Evolutionary conservation across 495 filamentous ascomycete genomes (phyloP).

Genomic region (Clavariopsis aquatica): DNA sequence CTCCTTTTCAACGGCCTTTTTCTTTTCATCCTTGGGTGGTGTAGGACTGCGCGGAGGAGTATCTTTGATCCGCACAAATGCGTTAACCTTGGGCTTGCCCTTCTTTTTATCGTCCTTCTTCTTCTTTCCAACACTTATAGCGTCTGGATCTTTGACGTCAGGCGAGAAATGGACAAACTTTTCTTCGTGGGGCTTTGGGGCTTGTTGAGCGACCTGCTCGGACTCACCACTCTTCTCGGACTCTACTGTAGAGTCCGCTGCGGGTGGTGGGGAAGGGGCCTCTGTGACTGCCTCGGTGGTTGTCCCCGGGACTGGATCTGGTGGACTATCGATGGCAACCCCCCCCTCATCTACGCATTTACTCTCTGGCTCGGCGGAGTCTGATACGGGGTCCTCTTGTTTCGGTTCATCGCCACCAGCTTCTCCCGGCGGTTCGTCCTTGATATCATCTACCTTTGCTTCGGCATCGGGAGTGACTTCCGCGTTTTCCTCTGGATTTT

Average conservation of each 20-base stretch:
- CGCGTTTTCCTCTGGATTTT: background rate
- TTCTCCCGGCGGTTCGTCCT: conserved; percentile 15
- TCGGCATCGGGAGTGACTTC: background rate
- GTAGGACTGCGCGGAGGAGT: conserved; percentile 17
- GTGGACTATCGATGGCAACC: background rate
- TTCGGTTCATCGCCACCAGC: background rate
- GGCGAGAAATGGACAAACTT: conserved; percentile 33
- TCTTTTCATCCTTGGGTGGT: conserved; percentile 21
- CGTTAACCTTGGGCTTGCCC: conserved; percentile 27
- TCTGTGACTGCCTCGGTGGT: background rate
- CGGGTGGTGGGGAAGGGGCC: conserved; percentile 8
- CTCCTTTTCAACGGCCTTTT: conserved; percentile 13
- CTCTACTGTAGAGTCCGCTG: conserved; percentile 7
- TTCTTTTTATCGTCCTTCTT: conserved; percentile 30
- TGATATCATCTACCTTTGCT: conserved; percentile 10
- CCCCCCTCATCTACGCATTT: background rate
- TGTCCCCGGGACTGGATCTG: too few species aligned
- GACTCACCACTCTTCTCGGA: conserved; percentile 18
- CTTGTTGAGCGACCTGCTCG: conserved; percentile 20
- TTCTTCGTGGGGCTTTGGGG: conserved; percentile 13
- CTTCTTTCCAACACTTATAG: conserved; percentile 17
- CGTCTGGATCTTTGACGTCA: conserved; percentile 33
- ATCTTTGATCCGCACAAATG: conserved; percentile 28
- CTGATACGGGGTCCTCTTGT: background rate
- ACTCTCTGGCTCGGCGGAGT: conserved; percentile 5